A percentile compares a stretch with the other conserved stretches of the same genome.
Conservation (phyloP, 371 early-diverging fungal genomes). For the Synchytrium microbalum region DNA sequence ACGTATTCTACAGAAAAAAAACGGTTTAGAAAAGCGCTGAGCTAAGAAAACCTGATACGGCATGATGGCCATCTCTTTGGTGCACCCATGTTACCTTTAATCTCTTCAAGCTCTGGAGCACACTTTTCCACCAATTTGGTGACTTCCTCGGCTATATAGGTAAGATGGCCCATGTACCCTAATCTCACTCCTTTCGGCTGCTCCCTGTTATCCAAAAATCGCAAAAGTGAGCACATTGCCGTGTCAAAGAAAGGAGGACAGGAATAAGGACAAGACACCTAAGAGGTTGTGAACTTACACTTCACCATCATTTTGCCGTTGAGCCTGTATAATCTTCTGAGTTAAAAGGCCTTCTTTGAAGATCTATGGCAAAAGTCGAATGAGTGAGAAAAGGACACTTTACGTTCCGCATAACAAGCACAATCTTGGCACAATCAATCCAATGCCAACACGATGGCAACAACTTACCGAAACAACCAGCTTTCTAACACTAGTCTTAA, state of each 20-base stretch:
- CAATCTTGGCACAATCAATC: background rate
- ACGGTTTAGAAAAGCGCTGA: slow-evolving; percentile 20
- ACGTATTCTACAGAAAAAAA: slow-evolving; percentile 43
- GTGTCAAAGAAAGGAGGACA: background rate
- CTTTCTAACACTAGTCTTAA: slow-evolving; percentile 35
- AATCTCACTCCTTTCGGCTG: slow-evolving; percentile 82
- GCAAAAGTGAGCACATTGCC: background rate
- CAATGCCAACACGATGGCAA: background rate
- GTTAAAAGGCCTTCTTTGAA: slow-evolving; percentile 76
- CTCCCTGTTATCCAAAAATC: slow-evolving; percentile 31
- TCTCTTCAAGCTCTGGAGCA: slow-evolving; percentile 37
- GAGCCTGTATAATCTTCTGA: slow-evolving; percentile 66
- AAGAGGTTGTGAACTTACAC: slow-evolving; percentile 29
- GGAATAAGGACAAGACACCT: background rate
- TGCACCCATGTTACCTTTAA: slow-evolving; percentile 30
- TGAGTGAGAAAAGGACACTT: background rate
- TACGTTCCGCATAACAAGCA: slow-evolving; percentile 7
- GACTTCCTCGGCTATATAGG: slow-evolving; percentile 90
- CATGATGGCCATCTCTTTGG: too few relatives aligned
- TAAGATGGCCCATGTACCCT: slow-evolving; percentile 96
- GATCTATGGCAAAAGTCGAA: slow-evolving; percentile 30
- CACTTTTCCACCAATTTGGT: slow-evolving; percentile 71
- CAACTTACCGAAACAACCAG: slow-evolving; percentile 56
- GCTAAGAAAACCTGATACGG: slow-evolving; percentile 15
- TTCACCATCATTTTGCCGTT: slow-evolving; percentile 57